Percentiles rank a stretch among this genome's conserved stretches.
Conservation (phyloP, 441 rosid genomes). For the Hypseocharis bilobata region DNA sequence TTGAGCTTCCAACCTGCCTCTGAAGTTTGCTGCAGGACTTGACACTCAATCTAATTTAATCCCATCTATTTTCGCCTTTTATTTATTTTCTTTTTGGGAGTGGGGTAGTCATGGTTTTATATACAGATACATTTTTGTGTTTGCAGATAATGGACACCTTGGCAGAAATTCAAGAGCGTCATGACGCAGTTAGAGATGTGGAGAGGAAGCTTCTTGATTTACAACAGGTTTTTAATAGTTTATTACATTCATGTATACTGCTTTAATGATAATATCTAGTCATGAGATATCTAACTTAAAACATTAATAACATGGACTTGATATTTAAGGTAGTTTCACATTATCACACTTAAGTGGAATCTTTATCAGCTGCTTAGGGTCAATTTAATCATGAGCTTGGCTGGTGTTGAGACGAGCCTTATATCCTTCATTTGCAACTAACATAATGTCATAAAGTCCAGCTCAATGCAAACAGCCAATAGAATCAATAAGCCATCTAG, state of each 20-base stretch:
- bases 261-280: background rate
- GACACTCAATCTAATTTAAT: background rate
- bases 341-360: background rate
- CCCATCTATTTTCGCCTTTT: too few relatives aligned
- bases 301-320: too few relatives aligned
- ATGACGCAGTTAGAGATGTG: slow-evolving; percentile 78
- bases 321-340: background rate
- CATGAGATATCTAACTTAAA: background rate
- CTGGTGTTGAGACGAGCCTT: background rate
- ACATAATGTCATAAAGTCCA: background rate
- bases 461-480: background rate
- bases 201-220: slow-evolving; percentile 83
- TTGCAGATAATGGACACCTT: slow-evolving; percentile 84
- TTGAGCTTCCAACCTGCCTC: background rate
- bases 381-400: slow-evolving; percentile 3
- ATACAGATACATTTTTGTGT: background rate
- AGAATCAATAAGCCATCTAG: background rate
- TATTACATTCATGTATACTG: background rate
- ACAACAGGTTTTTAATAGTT: slow-evolving; percentile 58
- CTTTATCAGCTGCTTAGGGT: background rate
- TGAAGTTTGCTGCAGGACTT: background rate
- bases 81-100: too few relatives aligned
- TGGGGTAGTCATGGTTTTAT: background rate
- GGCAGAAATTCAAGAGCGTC: slow-evolving; percentile 98
- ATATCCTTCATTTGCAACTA: background rate